phyloP scores from a whole-genome alignment of 225 moss, liverwort and hornwort genomes.

The Takakia lepidozioides region DNA sequence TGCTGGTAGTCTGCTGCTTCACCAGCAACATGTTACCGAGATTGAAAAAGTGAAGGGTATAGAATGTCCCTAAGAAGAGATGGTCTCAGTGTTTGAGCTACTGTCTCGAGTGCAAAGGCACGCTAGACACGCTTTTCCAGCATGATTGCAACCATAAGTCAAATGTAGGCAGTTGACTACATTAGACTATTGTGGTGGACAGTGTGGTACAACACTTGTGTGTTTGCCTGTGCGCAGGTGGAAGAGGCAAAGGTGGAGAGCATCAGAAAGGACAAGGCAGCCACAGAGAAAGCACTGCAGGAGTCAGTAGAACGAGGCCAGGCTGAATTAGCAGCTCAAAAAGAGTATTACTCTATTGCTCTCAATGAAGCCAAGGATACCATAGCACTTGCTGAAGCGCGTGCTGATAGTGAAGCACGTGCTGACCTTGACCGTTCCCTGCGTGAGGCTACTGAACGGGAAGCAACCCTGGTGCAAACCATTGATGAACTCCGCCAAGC shows the following conservation, averaged over 20 bases:
- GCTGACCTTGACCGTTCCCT: slow-evolving; percentile 85
- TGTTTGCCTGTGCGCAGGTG: slow-evolving; percentile 46
- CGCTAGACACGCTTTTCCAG: too few relatives aligned
- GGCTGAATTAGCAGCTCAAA: slow-evolving; percentile 68
- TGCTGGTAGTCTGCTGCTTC: too few relatives aligned
- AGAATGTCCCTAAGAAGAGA: too few relatives aligned
- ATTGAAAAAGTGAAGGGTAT: too few relatives aligned
- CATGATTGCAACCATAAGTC: too few relatives aligned
- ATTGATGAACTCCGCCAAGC: slow-evolving; percentile 88
- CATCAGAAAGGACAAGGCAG: slow-evolving; percentile 86
- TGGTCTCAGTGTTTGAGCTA: too few relatives aligned
- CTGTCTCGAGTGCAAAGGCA: too few relatives aligned
- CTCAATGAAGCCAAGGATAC: slow-evolving; percentile 89
- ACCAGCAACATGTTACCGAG: too few relatives aligned
- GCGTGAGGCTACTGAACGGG: slow-evolving; percentile 90
- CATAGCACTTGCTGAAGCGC: slow-evolving; percentile 83
- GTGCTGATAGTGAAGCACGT: slow-evolving; percentile 85
- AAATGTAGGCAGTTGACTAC: too few relatives aligned
- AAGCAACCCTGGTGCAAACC: slow-evolving; percentile 65
- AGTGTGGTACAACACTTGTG: neutral
- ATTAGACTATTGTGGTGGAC: too few relatives aligned
- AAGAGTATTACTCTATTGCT: slow-evolving; percentile 71
- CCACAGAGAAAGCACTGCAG: slow-evolving; percentile 91
- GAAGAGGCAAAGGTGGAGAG: slow-evolving; percentile 99
- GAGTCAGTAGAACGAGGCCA: slow-evolving; percentile 93